Evolutionary conservation across 2,329 filamentous ascomycete genomes (phyloP).

Genomic region (Paradendryphiella salina): DNA sequence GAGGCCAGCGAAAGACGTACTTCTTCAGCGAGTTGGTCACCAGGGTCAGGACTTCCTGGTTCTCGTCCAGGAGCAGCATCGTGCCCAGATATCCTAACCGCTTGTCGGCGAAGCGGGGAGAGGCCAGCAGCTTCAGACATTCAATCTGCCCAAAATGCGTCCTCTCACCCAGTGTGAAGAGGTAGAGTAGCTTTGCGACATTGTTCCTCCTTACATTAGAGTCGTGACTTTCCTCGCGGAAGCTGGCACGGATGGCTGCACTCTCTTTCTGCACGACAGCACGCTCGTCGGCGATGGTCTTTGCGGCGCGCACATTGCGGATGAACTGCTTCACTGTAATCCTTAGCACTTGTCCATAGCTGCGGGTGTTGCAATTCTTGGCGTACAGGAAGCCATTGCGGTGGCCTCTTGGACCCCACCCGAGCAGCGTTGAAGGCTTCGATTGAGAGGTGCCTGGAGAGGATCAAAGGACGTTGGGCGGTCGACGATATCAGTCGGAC

Average conservation of each 20-base stretch:
- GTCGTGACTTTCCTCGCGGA: conserved; percentile 94
- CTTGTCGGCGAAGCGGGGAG: conserved; percentile 97
- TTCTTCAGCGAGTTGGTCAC: conserved; percentile 99
- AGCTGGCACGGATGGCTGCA: conserved; percentile 94
- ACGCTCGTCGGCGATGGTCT: conserved; percentile 98
- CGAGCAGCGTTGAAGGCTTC: conserved; percentile 32
- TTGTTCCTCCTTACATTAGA: conserved; percentile 94
- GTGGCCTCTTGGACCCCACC: conserved; percentile 56
- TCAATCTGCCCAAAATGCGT: conserved; percentile 99
- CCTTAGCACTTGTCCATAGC: conserved; percentile 35
- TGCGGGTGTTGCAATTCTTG: conserved; percentile 28
- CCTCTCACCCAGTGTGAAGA: conserved; percentile 95
- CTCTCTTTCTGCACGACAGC: conserved; percentile 99
- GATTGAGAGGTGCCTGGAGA: conserved; percentile 12
- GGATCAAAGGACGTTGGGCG: background rate
- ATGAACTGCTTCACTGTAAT: conserved; percentile 96
- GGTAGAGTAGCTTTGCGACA: conserved; percentile 95
- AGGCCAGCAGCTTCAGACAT: conserved; percentile 95
- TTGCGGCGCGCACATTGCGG: conserved; percentile 95
- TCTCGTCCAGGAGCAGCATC: conserved; percentile 94
- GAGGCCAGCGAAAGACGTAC: conserved; percentile 54
- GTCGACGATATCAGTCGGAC: background rate
- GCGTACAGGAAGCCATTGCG: conserved; percentile 62
- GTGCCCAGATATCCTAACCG: conserved; percentile 93
- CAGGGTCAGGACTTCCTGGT: conserved; percentile 94